These are phyloP conservation scores for Fusarium sp. DNA, from an alignment of 2,329 filamentous ascomycete genomes.

Conservation along the genomic window DNA sequence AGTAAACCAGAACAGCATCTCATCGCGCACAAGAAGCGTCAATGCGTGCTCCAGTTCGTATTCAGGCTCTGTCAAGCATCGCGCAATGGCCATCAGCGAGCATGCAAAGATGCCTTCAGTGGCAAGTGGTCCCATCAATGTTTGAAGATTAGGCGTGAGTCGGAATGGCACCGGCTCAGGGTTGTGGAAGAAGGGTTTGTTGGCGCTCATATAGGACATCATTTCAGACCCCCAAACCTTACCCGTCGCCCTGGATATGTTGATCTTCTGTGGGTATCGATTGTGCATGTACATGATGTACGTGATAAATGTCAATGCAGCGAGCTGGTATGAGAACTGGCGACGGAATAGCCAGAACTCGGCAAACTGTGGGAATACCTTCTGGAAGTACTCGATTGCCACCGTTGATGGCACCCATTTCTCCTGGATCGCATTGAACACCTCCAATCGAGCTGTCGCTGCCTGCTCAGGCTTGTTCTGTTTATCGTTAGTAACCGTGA, in stretches of 20 bases:
- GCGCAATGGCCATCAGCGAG: slow-evolving; percentile 94
- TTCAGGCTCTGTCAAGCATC: slow-evolving; percentile 90
- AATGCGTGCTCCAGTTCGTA: slow-evolving; percentile 95
- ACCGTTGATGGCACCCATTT: slow-evolving; percentile 89
- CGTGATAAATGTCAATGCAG: slow-evolving; percentile 96
- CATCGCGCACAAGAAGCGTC: slow-evolving; percentile 93
- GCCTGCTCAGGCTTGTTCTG: slow-evolving; percentile 78
- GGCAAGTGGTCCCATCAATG: slow-evolving; percentile 93
- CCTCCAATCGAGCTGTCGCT: slow-evolving; percentile 82
- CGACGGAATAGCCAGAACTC: slow-evolving; percentile 99
- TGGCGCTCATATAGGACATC: slow-evolving; percentile 86
- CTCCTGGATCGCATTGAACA: slow-evolving; percentile 94
- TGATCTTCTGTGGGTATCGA: slow-evolving; percentile 94
- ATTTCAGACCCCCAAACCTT: slow-evolving; percentile 97
- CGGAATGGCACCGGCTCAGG: slow-evolving; percentile 97
- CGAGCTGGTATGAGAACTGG: slow-evolving; percentile 96
- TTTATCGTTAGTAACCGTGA: slow-evolving; percentile 18
- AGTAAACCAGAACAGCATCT: slow-evolving; percentile 98
- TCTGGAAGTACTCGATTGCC: slow-evolving; percentile 89
- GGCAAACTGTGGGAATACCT: slow-evolving; percentile 86
- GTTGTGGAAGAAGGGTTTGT: slow-evolving; percentile 92
- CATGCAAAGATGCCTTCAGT: slow-evolving; percentile 97
- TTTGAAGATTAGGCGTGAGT: slow-evolving; percentile 94
- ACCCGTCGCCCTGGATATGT: slow-evolving; percentile 86
- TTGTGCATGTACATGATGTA: slow-evolving; percentile 98